Evolutionary conservation across 208 protist species (phyloP).

Genomic region (Tritrichomonas foetus): DNA sequence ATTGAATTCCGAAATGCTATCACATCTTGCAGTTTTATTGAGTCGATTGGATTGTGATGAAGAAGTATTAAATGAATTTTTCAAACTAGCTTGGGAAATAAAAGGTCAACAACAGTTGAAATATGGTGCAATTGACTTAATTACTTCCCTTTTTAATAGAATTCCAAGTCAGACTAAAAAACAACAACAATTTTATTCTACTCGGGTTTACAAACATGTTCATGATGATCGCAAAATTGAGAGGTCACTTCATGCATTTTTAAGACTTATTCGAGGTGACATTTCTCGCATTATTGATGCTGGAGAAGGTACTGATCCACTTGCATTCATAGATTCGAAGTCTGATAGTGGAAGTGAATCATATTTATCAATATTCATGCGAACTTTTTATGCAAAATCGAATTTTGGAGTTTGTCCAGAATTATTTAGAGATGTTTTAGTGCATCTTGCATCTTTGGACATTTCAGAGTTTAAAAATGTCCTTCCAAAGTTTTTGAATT

Average conservation of each 20-base stretch:
- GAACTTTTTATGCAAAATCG: background rate
- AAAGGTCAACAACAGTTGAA: background rate
- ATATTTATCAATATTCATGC: background rate
- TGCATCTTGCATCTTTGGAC: background rate
- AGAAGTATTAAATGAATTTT: background rate
- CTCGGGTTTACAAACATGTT: background rate
- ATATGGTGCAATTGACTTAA: background rate
- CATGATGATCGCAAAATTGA: background rate
- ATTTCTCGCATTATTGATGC: background rate
- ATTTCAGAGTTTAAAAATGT: background rate
- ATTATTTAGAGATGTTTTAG: background rate
- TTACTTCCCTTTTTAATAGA: background rate
- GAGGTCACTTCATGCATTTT: background rate
- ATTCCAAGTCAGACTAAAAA: background rate
- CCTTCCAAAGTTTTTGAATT: background rate
- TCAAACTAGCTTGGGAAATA: background rate
- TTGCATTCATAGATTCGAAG: background rate
- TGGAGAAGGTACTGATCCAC: background rate
- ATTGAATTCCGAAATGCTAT: background rate
- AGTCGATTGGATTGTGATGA: background rate
- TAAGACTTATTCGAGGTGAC: background rate
- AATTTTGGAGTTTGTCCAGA: background rate
- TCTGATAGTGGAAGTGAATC: background rate
- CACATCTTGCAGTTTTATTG: background rate
- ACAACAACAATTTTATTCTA: background rate